Percentiles rank a stretch among this genome's conserved stretches.
These are phyloP conservation scores for Circinella minor DNA, from an alignment of 371 early-diverging fungal species.

Conservation along the genomic window DNA sequence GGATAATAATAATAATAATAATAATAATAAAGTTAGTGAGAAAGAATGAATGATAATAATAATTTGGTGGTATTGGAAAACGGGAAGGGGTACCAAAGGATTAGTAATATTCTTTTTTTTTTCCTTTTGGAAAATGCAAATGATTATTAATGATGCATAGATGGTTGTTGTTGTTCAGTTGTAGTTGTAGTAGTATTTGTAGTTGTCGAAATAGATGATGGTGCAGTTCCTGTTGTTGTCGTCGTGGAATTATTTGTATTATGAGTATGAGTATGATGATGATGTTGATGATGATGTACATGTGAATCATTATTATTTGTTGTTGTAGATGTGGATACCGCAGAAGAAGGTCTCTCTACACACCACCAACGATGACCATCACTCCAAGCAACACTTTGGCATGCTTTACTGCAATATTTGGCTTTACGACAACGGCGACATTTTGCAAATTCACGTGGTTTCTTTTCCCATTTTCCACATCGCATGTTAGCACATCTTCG, in stretches of 20 bases:
- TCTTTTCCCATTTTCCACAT: conserved; percentile 75
- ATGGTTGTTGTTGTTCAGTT: conserved; percentile 13
- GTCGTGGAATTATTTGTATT: neutral
- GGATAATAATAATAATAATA: neutral
- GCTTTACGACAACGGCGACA: conserved; percentile 83
- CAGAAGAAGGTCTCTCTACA: conserved; percentile 50
- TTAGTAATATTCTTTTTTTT: too few relatives aligned
- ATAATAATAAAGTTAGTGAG: too few relatives aligned
- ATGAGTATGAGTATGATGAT: neutral
- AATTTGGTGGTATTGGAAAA: neutral
- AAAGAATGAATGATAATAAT: neutral
- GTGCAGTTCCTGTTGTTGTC: conserved; percentile 1
- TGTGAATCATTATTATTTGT: neutral
- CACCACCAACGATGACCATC: conserved; percentile 86
- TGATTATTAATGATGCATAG: conserved; percentile 9
- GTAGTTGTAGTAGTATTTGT: neutral
- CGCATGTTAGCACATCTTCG: conserved; percentile 77
- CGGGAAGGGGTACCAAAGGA: too few relatives aligned
- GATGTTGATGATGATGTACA: neutral
- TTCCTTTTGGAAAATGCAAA: neutral
- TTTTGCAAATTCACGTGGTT: conserved; percentile 78
- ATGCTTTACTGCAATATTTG: conserved; percentile 78
- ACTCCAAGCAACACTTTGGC: conserved; percentile 78
- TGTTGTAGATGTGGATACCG: neutral
- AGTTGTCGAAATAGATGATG: neutral